phyloP scores from a whole-genome alignment of 257 asterid genomes.

The Fraxinus cuspidata region DNA sequence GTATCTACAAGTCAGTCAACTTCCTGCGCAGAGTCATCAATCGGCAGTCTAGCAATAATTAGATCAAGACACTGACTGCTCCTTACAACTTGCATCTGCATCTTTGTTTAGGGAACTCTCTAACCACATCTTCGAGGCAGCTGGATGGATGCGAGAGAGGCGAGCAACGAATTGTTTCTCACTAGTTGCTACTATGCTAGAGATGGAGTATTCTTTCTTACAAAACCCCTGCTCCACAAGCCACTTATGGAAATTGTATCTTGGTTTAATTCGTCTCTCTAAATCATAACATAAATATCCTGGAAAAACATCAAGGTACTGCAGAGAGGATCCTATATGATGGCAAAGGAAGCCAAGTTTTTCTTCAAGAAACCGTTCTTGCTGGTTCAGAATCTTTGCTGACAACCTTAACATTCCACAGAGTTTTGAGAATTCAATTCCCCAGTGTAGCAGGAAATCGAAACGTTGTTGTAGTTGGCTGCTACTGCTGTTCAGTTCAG shows the following conservation, averaged over 20 bases:
- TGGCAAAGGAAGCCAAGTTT: conserved; percentile 51
- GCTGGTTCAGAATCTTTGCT: conserved; percentile 58
- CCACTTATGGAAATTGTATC: conserved; percentile 59
- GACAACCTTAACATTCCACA: conserved; percentile 40
- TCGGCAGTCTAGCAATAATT: neutral
- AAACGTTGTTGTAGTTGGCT: conserved; percentile 52
- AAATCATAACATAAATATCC: conserved; percentile 58
- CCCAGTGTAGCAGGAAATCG: conserved; percentile 48
- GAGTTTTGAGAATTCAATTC: conserved; percentile 53
- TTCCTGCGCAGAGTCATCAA: neutral
- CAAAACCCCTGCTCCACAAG: conserved; percentile 49
- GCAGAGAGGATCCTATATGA: conserved; percentile 49
- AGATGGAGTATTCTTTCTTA: conserved; percentile 39
- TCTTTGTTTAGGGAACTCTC: conserved; percentile 29
- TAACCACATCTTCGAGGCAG: conserved; percentile 48
- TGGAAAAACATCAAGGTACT: conserved; percentile 57
- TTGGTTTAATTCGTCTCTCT: conserved; percentile 67
- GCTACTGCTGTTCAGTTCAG: conserved; percentile 37
- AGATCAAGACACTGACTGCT: neutral
- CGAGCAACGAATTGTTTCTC: conserved; percentile 53
- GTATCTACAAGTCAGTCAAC: conserved; percentile 1
- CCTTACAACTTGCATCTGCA: neutral
- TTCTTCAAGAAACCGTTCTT: conserved; percentile 34
- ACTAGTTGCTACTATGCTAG: conserved; percentile 62
- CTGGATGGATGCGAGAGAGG: conserved; percentile 45